Conservation (phyloP, 768 basidiomycete genomes). For the Pulveroboletus sp. region DNA sequence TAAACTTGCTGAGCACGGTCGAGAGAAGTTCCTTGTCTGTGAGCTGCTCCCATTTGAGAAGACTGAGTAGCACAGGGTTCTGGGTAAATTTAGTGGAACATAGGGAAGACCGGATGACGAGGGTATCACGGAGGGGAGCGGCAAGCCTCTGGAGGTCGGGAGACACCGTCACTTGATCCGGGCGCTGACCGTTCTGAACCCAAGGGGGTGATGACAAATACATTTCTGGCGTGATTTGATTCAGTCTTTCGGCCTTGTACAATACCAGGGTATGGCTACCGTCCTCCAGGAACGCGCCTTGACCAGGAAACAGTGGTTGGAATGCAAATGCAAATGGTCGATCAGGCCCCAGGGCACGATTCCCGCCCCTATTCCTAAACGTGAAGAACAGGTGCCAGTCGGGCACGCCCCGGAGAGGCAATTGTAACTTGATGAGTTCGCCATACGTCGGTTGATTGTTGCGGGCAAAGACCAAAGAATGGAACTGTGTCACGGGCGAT, state of each 20-base stretch:
- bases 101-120: constrained; percentile 82
- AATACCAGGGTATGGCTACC: constrained; percentile 82
- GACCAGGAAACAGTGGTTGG: constrained; percentile 78
- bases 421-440: constrained; percentile 83
- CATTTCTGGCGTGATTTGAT: constrained; percentile 55
- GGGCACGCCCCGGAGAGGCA: constrained; percentile 64
- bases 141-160: constrained; percentile 62
- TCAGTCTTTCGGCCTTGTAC: constrained; percentile 75
- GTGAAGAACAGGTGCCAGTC: constrained; percentile 94
- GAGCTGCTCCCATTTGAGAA: constrained; percentile 79
- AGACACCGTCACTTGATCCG: constrained; percentile 56
- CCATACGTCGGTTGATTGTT: constrained; percentile 90
- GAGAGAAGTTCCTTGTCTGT: constrained; percentile 60
- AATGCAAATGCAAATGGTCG: constrained; percentile 90
- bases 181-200: constrained; percentile 49
- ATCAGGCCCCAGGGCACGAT: constrained; percentile 50
- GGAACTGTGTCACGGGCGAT: constrained; percentile 70
- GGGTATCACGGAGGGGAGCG: constrained; percentile 68
- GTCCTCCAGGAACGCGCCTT: constrained; percentile 79
- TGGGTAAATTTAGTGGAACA: constrained; percentile 93
- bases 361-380: constrained; percentile 70
- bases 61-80: constrained; percentile 74
- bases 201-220: constrained; percentile 73
- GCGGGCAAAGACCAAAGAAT: constrained; percentile 87
- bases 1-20: constrained; percentile 75